Base-by-base conservation (phyloP, 2,329 filamentous ascomycete genomes). In the Fusarium drepaniforme region DNA sequence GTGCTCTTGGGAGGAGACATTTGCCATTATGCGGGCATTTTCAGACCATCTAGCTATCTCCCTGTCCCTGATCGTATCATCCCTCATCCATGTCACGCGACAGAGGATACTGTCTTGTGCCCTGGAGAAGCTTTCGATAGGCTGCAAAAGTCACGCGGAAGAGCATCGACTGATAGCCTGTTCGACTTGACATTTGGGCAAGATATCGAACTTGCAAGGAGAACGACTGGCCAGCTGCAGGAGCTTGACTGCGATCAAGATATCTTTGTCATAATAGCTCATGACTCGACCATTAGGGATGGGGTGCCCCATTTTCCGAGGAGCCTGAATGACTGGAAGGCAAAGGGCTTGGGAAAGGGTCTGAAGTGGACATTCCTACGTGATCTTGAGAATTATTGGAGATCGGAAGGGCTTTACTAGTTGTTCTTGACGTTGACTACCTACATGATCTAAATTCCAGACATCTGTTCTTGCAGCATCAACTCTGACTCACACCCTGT, bases 1-100 rank as follows among this genome's bases (percentile, higher is more conserved):
- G 68, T 86, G 8, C 79, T 87, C 12, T 77, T 86, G 66, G 85
- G 84, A 0, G 86, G 81, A 4, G 86, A 88, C 67, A 73, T 82
- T 21, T 86, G 82, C 18, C 85, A 87, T 72, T 83, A 83, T 51
- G 79, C 79, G 3, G 84, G 84, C 23, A 78, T 80, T 37, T 77
- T 85, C 13, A 77, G 84, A 1, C 84, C 84, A 0, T 83, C 82
- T 0, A 57, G 71, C 44, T 79, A 81, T 66, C 66, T 82, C 0
- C 82, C 82, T 1, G 57, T 85, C 5, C 84, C 84, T 1, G 62
- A 75, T 3, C 63, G 57, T 1, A 81, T 83, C 38, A 33, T 49
- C 0, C 75, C 75, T 56, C 79, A 78, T 13, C 76, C 76, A 8
- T 77, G 75, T 6, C 66, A 70, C 13, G 49, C 49, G 8, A 8